Conservation (phyloP, 352 stramenopile genomes). For the Phytophthora nicotianae region DNA sequence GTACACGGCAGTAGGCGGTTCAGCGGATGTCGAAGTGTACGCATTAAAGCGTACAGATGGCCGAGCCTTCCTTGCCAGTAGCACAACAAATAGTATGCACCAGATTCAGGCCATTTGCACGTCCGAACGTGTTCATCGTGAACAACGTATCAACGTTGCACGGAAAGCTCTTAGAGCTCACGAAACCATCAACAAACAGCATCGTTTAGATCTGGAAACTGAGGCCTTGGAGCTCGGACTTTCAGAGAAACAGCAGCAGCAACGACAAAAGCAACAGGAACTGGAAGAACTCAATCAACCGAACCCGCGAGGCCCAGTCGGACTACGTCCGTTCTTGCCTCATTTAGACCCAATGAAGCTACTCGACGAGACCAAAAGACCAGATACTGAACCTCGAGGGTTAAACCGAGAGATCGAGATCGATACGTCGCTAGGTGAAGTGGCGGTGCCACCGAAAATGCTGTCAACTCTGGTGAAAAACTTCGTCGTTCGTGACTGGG, state of each 20-base stretch:
- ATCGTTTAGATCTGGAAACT: slow-evolving; percentile 22
- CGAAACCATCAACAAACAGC: slow-evolving; percentile 14
- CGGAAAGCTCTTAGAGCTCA: slow-evolving; percentile 15
- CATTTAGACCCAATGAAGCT: slow-evolving; percentile 27
- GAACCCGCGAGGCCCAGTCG: neutral
- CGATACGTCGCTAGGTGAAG: slow-evolving; percentile 21
- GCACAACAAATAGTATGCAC: slow-evolving; percentile 4
- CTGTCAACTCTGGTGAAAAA: slow-evolving; percentile 52
- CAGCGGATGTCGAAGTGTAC: slow-evolving; percentile 53
- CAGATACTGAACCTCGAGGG: neutral
- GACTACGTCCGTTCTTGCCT: slow-evolving; percentile 21
- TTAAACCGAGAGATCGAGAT: slow-evolving; percentile 15
- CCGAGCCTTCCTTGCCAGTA: slow-evolving; percentile 18
- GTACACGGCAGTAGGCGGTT: slow-evolving; percentile 35
- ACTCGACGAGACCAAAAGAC: slow-evolving; percentile 18
- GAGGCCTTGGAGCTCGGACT: slow-evolving; percentile 30
- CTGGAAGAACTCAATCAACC: slow-evolving; percentile 21
- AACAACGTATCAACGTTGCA: slow-evolving; percentile 24
- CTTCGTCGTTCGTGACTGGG: slow-evolving; percentile 50
- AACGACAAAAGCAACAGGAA: slow-evolving; percentile 27
- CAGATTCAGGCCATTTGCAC: slow-evolving; percentile 19
- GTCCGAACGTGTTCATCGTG: slow-evolving; percentile 17
- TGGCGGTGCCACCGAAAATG: slow-evolving; percentile 44
- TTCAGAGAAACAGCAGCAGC: slow-evolving; percentile 22
- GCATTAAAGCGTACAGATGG: slow-evolving; percentile 35